Evolutionary conservation across 2,329 filamentous ascomycete species (phyloP).

Genomic region (Paracoccidioides lutzii): DNA sequence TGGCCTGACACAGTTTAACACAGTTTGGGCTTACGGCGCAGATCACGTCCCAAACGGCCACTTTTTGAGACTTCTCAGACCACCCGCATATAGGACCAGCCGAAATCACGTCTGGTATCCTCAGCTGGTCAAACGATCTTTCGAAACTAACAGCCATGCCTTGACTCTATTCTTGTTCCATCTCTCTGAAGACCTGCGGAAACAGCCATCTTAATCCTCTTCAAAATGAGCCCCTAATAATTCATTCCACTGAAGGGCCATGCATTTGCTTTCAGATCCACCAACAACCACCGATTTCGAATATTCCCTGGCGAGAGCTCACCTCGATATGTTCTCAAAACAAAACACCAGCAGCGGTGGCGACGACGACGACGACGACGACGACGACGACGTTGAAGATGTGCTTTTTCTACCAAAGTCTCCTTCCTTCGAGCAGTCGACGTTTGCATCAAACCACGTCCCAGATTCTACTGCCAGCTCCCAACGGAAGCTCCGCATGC

Average conservation of each 20-base stretch:
- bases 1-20: too few relatives aligned
- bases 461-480: constrained; percentile 9
- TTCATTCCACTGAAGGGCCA: not conserved
- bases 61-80: too few relatives aligned
- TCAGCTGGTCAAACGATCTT: too few relatives aligned
- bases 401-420: constrained; percentile 19
- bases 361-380: constrained; percentile 17
- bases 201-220: too few relatives aligned
- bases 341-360: not conserved
- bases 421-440: not conserved
- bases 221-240: too few relatives aligned
- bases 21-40: too few relatives aligned
- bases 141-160: too few relatives aligned
- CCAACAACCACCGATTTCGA: not conserved
- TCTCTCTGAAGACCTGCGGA: too few relatives aligned
- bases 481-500: constrained; percentile 19
- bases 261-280: not conserved
- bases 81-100: too few relatives aligned
- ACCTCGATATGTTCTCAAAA: not conserved
- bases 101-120: too few relatives aligned
- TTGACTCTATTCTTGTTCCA: too few relatives aligned
- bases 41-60: too few relatives aligned
- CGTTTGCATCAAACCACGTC: not conserved
- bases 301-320: not conserved
- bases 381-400: constrained; percentile 18